Evolutionary conservation across 768 basidiomycete species (phyloP), one percentile per base, ranked within the genome.

Genomic region (Clathrus columnatus): DNA sequence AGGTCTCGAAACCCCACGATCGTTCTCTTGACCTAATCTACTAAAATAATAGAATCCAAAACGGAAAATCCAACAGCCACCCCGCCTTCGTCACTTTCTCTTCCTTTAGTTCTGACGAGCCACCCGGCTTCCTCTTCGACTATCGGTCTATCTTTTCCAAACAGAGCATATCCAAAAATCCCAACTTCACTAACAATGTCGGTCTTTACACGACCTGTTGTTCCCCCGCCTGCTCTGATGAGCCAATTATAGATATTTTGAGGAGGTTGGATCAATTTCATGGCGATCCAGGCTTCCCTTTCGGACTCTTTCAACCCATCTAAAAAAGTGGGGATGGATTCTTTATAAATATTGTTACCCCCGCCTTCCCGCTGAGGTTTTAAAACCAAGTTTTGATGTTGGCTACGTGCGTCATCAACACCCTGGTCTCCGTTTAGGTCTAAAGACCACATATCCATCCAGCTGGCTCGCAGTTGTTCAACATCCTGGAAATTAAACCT

Each of bases 361-460:
- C 95, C 95, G 1, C 95, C 95, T 72, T 99, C 95, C n/a, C 94
- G 79, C 67, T 98, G 95, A 0, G 95, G 95, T 68, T 99, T 99
- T 48, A 99, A 77, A 1, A 98, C 95, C 24, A 92, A 80, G 5
- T 75, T 71, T 5, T 70, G 65, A 0, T 83, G 75, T 14, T 72
- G 60, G 8, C 69, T 67, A 18, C 75, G 72, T 0, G 89, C 87
- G 45, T 75, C 72, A 23, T 63, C 61, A n/a, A 83, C 73, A 0
- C 74, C 79, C 18, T 60, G 62, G 20, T 72, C 68, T 14, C 62
- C 64, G 48, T 78, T 68, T 26, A 47, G 50, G 43, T 75, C 74
- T 59, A 99, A 75, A 0, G 85, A 84, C 85, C 88, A 98, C 81
- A 99, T 86, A 1, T 72, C 81, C 79, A 93, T 86, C 78, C 91